phyloP scores from a whole-genome alignment of 345 rosid genomes.

The Excoecaria cochinchinensis region DNA sequence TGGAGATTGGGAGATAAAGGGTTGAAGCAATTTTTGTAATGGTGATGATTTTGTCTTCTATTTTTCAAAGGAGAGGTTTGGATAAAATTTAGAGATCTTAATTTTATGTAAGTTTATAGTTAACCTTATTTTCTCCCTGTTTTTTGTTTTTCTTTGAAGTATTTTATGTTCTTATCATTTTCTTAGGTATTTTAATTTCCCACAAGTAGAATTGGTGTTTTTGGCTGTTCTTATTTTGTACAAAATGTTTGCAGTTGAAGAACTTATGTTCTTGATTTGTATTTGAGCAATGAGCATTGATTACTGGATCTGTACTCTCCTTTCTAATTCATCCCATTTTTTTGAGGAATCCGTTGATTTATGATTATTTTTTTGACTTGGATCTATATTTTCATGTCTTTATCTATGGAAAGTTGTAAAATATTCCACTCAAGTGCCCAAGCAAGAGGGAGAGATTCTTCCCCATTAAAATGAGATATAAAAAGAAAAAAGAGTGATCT shows the following conservation, averaged over 20 bases:
- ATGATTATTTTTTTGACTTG: neutral
- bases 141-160: too few species aligned
- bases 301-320: constrained; percentile 16
- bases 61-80: constrained; percentile 12
- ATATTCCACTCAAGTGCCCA: neutral
- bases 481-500: neutral
- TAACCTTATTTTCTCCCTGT: neutral
- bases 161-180: neutral
- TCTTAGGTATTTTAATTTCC: constrained; percentile 14
- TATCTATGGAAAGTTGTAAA: neutral
- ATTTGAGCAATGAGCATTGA: constrained; percentile 6
- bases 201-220: constrained; percentile 32
- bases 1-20: constrained; percentile 55
- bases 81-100: constrained; percentile 20
- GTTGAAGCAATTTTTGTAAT: constrained; percentile 12
- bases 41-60: constrained; percentile 22
- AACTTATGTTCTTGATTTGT: constrained; percentile 14
- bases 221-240: constrained; percentile 34
- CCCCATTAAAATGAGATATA: neutral
- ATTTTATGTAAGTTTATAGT: constrained; percentile 7
- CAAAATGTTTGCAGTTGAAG: constrained; percentile 50
- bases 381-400: constrained; percentile 8
- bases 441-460: neutral
- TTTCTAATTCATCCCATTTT: neutral
- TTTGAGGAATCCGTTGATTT: neutral